These are phyloP conservation scores for Parastagonospora nodorum DNA, from an alignment of 2,329 filamentous ascomycete species.

Conservation along the genomic window DNA sequence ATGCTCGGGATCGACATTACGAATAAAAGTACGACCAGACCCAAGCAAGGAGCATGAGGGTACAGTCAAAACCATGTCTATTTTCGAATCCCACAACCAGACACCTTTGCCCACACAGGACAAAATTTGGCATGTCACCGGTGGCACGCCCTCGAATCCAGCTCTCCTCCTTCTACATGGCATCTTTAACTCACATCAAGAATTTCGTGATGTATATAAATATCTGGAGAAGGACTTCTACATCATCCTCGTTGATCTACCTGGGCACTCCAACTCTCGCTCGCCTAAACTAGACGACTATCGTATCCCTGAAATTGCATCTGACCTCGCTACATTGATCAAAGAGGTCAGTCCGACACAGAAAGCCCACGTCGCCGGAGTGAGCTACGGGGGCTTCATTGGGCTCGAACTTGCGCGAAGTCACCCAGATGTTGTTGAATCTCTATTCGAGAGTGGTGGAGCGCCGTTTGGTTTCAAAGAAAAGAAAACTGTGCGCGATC, in stretches of 20 bases:
- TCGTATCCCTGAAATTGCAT: neutral
- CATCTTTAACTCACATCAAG: neutral
- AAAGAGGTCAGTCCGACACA: slow-evolving; percentile 1
- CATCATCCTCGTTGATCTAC: slow-evolving; percentile 14
- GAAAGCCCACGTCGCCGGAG: slow-evolving; percentile 18
- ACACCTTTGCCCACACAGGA: too few species aligned
- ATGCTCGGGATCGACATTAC: too few species aligned
- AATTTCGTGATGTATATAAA: slow-evolving; percentile 3
- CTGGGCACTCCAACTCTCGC: slow-evolving; percentile 13
- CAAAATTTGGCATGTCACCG: too few species aligned
- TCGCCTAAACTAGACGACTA: neutral
- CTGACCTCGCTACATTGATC: slow-evolving; percentile 10
- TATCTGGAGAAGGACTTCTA: slow-evolving; percentile 9
- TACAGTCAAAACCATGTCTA: too few species aligned
- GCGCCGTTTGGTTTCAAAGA: slow-evolving; percentile 2
- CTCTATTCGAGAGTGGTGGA: slow-evolving; percentile 9
- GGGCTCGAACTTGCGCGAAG: slow-evolving; percentile 10
- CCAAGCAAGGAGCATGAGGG: too few species aligned
- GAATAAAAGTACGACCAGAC: too few species aligned
- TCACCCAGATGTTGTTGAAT: slow-evolving; percentile 13
- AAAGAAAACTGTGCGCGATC: neutral
- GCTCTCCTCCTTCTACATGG: slow-evolving; percentile 8
- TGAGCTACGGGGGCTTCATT: slow-evolving; percentile 20
- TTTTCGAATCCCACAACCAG: too few species aligned
- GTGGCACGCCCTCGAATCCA: neutral